Evolutionary conservation across 2,329 filamentous ascomycete genomes (phyloP).

Genomic region (Leptographium wingfieldii): DNA sequence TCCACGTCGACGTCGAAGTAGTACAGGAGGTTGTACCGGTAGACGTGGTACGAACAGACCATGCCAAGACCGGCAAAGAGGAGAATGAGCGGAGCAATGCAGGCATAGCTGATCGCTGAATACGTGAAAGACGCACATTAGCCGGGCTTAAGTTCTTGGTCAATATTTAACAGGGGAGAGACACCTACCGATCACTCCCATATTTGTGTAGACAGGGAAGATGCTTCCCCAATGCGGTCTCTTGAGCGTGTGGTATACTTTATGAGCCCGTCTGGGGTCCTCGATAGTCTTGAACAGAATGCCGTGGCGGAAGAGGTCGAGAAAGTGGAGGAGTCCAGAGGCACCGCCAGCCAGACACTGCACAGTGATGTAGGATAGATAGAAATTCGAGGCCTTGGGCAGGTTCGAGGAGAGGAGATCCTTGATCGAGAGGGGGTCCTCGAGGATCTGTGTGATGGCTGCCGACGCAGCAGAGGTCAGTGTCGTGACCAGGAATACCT

Average conservation of each 20-base stretch:
- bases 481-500: constrained; percentile 76
- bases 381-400: constrained; percentile 65
- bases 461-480: constrained; percentile 60
- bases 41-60: constrained; percentile 68
- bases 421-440: constrained; percentile 43
- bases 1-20: constrained; percentile 69
- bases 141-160: not conserved
- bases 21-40: constrained; percentile 78
- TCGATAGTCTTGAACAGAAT: constrained; percentile 60
- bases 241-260: constrained; percentile 55
- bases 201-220: constrained; percentile 61
- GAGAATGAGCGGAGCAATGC: constrained; percentile 72
- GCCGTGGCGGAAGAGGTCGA: constrained; percentile 32
- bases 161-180: not conserved
- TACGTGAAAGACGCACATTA: constrained; percentile 12
- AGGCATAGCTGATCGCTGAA: constrained; percentile 61
- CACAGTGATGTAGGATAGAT: constrained; percentile 73
- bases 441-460: constrained; percentile 42
- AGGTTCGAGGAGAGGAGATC: constrained; percentile 49
- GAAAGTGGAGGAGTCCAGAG: constrained; percentile 58
- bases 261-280: constrained; percentile 71
- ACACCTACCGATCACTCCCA: constrained; percentile 52
- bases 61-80: constrained; percentile 70
- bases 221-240: constrained; percentile 66
- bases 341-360: constrained; percentile 72